phyloP scores from a whole-genome alignment of 139 green algal species.

The Chlamydomonas asymmetrica region DNA sequence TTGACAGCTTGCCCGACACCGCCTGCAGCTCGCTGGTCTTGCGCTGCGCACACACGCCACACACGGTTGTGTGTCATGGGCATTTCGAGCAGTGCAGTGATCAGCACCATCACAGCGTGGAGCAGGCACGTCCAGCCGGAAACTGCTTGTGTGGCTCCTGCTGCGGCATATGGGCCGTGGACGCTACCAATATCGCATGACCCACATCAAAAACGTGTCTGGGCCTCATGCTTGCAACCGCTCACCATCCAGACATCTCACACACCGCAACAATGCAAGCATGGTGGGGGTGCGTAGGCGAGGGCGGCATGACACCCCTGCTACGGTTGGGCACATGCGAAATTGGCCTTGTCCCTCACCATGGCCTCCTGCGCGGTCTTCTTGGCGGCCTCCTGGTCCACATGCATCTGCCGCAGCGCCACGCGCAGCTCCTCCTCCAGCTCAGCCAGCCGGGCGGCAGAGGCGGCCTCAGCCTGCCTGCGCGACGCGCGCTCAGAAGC shows the following conservation, averaged over 20 bases:
- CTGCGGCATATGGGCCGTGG: too few relatives aligned
- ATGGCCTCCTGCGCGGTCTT: not conserved
- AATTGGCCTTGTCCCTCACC: too few relatives aligned
- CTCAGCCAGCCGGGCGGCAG: not conserved
- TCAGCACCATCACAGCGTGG: not conserved
- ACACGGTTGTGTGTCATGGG: too few relatives aligned
- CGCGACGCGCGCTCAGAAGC: too few relatives aligned
- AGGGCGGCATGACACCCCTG: too few relatives aligned
- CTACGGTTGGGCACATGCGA: too few relatives aligned
- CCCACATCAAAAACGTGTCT: not conserved
- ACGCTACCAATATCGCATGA: not conserved
- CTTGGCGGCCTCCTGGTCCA: not conserved
- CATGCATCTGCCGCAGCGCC: not conserved
- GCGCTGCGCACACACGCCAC: too few relatives aligned
- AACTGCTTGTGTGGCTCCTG: too few relatives aligned
- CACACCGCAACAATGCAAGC: not conserved
- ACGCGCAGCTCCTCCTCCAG: conserved; percentile 9
- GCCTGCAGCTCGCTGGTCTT: not conserved
- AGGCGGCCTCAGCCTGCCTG: too few relatives aligned
- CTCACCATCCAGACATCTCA: not conserved
- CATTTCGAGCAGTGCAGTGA: too few relatives aligned
- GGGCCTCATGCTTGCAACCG: not conserved
- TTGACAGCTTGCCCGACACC: not conserved
- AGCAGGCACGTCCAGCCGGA: not conserved
- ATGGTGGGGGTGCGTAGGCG: too few relatives aligned